These are phyloP conservation scores for Globisporangium lucens DNA, from an alignment of 352 stramenopile genomes.

Conservation along the genomic window DNA sequence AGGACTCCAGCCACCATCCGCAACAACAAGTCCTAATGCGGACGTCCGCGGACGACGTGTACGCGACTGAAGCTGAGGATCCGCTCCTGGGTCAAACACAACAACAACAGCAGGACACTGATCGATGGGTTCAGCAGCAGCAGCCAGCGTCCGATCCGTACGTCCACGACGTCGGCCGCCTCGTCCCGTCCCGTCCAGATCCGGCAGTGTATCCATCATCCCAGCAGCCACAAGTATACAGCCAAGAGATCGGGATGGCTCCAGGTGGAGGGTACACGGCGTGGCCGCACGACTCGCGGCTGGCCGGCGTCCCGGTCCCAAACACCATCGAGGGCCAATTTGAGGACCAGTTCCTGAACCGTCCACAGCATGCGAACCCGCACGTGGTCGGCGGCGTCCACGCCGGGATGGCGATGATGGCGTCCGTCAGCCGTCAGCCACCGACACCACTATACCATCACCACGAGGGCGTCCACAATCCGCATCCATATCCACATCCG, in stretches of 20 bases:
- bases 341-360: constrained; percentile 2
- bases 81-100: not conserved
- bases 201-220: constrained; percentile 1
- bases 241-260: constrained; percentile 1
- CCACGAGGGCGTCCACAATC: not conserved
- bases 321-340: constrained; percentile 2
- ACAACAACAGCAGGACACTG: not conserved
- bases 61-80: not conserved
- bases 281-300: constrained; percentile 5
- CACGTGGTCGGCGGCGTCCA: not conserved
- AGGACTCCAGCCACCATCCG: constrained; percentile 19
- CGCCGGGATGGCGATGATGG: constrained; percentile 11
- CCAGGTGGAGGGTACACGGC: not conserved
- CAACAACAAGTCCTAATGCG: constrained; percentile 2
- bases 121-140: not conserved
- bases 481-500: constrained; percentile 6
- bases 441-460: not conserved
- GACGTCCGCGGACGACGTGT: not conserved
- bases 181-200: constrained; percentile 5
- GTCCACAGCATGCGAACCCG: not conserved
- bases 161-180: constrained; percentile 2
- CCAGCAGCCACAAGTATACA: not conserved
- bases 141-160: not conserved
- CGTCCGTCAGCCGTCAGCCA: not conserved
- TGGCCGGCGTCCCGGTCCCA: not conserved